A percentile compares a stretch with the other conserved stretches of the same genome.
phyloP scores from a whole-genome alignment of 2,329 filamentous ascomycete genomes.

The Aspergillus glaucus region DNA sequence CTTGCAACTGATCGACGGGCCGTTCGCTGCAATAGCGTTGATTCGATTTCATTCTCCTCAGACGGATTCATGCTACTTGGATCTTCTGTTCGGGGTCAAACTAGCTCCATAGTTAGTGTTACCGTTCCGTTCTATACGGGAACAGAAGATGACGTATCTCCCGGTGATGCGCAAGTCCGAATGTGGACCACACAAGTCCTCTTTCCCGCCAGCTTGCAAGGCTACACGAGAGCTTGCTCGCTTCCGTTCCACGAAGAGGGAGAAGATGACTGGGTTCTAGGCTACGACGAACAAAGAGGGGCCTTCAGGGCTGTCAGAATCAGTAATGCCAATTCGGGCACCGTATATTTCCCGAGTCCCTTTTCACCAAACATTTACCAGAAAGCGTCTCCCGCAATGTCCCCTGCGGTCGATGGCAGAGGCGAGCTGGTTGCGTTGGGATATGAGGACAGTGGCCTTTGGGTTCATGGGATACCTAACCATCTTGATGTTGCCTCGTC shows the following conservation, averaged over 20 bases:
- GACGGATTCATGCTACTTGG: constrained; percentile 74
- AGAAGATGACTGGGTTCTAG: constrained; percentile 69
- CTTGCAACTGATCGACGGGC: constrained; percentile 62
- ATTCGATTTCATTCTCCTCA: constrained; percentile 66
- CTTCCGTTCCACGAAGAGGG: constrained; percentile 46
- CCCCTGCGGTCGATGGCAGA: constrained; percentile 61
- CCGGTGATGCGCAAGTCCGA: constrained; percentile 58
- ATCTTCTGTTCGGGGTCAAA: constrained; percentile 60
- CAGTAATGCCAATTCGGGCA: constrained; percentile 68
- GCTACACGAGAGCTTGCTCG: constrained; percentile 70
- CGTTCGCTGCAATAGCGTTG: constrained; percentile 72
- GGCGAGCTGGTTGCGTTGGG: constrained; percentile 69
- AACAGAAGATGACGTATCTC: constrained; percentile 43
- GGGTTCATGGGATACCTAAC: constrained; percentile 72
- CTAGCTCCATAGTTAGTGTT: constrained; percentile 66
- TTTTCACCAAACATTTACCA: constrained; percentile 38
- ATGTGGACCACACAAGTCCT: constrained; percentile 83
- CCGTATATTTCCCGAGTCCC: constrained; percentile 72
- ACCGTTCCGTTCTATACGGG: constrained; percentile 73
- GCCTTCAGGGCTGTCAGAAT: constrained; percentile 71
- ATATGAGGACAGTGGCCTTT: constrained; percentile 65
- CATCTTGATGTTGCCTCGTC: constrained; percentile 54
- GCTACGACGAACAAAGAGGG: constrained; percentile 69
- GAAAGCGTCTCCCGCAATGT: constrained; percentile 61
- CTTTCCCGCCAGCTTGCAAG: constrained; percentile 72